Evolutionary conservation across 345 rosid species (phyloP).

Genomic region (Dimocarpus longan): DNA sequence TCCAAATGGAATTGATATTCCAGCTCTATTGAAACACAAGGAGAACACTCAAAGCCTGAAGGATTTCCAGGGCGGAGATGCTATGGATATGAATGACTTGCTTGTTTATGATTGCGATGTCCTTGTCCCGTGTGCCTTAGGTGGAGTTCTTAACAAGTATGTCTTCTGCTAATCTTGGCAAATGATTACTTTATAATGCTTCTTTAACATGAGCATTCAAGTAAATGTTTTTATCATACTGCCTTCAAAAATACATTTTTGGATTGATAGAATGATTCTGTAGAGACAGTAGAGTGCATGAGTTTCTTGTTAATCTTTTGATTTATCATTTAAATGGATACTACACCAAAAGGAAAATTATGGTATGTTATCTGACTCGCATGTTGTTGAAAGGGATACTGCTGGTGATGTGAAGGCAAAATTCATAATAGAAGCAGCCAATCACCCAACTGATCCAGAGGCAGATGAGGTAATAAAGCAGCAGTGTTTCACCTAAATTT

Average conservation of each 20-base stretch:
- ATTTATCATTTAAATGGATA: background rate
- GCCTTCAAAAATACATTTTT: background rate
- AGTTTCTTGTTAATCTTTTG: background rate
- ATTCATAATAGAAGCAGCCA: constrained; percentile 47
- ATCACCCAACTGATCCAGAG: constrained; percentile 48
- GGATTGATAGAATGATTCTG: background rate
- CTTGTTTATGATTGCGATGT: constrained; percentile 45
- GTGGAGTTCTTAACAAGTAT: constrained; percentile 45
- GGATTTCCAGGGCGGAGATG: constrained; percentile 37
- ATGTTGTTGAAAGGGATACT: constrained; percentile 36
- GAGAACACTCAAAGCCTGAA: constrained; percentile 25
- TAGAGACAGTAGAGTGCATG: too few relatives aligned
- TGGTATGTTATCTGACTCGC: background rate
- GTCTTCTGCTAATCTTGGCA: background rate
- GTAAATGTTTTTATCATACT: background rate
- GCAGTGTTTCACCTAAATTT: background rate
- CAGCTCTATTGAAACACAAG: constrained; percentile 46
- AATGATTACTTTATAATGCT: background rate
- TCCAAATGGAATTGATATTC: constrained; percentile 68
- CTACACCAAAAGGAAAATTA: background rate
- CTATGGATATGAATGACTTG: constrained; percentile 33
- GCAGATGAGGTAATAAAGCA: constrained; percentile 39
- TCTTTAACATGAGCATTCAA: background rate
- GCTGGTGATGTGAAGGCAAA: constrained; percentile 43
- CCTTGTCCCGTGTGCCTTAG: constrained; percentile 43